A percentile compares a stretch with the other conserved stretches of the same genome.
Conservation (phyloP, 345 rosid genomes). For the Firmiana major region DNA sequence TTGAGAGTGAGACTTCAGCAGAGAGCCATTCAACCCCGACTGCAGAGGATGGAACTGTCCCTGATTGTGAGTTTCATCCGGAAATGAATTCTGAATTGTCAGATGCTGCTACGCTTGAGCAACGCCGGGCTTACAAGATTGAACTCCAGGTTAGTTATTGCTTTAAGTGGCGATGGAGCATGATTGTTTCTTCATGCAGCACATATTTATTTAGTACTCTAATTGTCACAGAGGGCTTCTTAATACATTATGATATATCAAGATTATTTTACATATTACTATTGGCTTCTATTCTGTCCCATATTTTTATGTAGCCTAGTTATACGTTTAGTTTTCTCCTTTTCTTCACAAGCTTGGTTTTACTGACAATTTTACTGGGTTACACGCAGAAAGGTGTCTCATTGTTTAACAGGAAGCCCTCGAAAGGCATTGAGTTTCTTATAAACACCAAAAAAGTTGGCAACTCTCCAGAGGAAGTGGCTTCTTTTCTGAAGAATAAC, state of each 20-base stretch:
- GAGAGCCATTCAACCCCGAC: slow-evolving; percentile 42
- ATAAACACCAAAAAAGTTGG: slow-evolving; percentile 68
- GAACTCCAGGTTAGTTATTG: slow-evolving; percentile 73
- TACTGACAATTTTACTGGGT: slow-evolving; percentile 29
- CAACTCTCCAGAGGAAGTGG: slow-evolving; percentile 77
- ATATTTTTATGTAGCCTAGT: neutral
- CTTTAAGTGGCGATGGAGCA: slow-evolving; percentile 8
- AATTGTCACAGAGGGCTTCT: slow-evolving; percentile 4
- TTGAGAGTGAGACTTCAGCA: slow-evolving; percentile 47
- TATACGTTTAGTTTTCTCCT: neutral
- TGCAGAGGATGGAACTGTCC: slow-evolving; percentile 58
- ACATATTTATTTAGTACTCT: neutral
- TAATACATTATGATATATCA: neutral
- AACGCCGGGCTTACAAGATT: slow-evolving; percentile 84
- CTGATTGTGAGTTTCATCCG: slow-evolving; percentile 66
- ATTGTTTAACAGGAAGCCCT: slow-evolving; percentile 81
- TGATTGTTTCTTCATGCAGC: neutral
- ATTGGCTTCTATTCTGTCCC: slow-evolving; percentile 1
- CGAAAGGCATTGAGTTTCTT: slow-evolving; percentile 87
- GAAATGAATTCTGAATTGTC: slow-evolving; percentile 66
- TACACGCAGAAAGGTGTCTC: slow-evolving; percentile 81
- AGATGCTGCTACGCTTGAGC: slow-evolving; percentile 82
- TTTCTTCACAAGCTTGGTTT: slow-evolving; percentile 4
- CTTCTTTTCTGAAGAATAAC: slow-evolving; percentile 60
- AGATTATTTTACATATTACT: slow-evolving; percentile 1